A percentile compares a stretch with the other conserved stretches of the same genome.
Conservation (phyloP, 495 filamentous ascomycete genomes). For the Friedmanniomyces simplex region DNA sequence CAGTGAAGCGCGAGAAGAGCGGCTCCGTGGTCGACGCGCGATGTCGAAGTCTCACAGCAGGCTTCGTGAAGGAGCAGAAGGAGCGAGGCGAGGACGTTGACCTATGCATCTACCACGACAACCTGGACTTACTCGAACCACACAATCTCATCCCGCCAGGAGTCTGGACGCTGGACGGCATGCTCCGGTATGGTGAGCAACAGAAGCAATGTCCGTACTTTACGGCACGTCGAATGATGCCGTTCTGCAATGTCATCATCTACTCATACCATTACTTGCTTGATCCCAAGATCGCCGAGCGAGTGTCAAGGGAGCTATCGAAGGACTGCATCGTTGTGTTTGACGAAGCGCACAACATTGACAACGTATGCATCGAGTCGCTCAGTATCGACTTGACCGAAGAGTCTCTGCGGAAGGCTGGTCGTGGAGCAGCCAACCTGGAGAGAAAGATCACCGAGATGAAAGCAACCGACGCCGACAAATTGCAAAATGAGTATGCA, state of each 20-base stretch:
- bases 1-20: constrained; percentile 90
- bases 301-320: constrained; percentile 90
- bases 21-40: constrained; percentile 86
- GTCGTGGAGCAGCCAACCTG: constrained; percentile 77
- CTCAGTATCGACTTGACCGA: constrained; percentile 93
- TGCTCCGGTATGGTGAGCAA: constrained; percentile 80
- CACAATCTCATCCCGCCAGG: constrained; percentile 88
- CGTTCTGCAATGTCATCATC: constrained; percentile 97
- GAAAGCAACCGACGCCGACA: constrained; percentile 82
- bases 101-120: constrained; percentile 94
- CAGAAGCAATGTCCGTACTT: constrained; percentile 98
- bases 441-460: constrained; percentile 86
- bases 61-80: constrained; percentile 95
- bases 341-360: constrained; percentile 98
- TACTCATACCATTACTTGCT: constrained; percentile 98
- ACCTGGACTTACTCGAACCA: constrained; percentile 86
- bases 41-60: constrained; percentile 89
- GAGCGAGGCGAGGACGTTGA: constrained; percentile 89
- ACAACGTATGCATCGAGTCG: constrained; percentile 98
- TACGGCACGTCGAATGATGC: constrained; percentile 93
- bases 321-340: constrained; percentile 99
- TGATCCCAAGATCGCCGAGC: constrained; percentile 95
- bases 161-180: constrained; percentile 88
- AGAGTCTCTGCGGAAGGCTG: constrained; percentile 80
- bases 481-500: constrained; percentile 87